Conservation (phyloP, 768 basidiomycete species). For the Suillus brevipes region DNA sequence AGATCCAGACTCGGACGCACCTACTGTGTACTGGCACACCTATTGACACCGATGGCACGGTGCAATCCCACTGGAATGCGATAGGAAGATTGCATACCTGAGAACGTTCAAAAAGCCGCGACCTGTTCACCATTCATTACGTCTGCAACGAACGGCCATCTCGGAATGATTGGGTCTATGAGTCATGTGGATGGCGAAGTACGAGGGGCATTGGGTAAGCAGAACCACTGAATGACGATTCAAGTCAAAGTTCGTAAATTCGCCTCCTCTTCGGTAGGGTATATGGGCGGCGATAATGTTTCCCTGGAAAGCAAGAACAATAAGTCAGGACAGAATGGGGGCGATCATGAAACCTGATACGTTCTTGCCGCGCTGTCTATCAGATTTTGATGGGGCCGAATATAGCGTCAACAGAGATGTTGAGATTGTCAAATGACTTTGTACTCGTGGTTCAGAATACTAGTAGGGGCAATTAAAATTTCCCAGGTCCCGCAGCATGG, state of each 20-base stretch:
- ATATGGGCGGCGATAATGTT: neutral
- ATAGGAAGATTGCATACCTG: neutral
- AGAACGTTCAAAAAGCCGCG: neutral
- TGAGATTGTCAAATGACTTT: neutral
- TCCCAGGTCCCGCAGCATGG: neutral
- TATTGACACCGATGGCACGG: neutral
- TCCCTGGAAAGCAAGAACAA: neutral
- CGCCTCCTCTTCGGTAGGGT: neutral
- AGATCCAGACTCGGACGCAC: neutral
- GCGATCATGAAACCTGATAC: neutral
- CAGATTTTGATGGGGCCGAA: neutral
- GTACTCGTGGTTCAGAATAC: neutral
- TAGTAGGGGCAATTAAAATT: neutral
- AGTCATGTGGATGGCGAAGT: neutral
- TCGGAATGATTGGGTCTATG: neutral
- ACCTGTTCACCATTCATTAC: neutral
- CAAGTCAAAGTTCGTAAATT: neutral
- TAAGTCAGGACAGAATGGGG: neutral
- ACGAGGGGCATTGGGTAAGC: neutral
- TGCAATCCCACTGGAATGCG: neutral
- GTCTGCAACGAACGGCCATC: neutral
- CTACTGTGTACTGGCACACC: neutral
- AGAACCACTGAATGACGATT: neutral
- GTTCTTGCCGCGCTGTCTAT: neutral
- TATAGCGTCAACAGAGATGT: neutral